phyloP scores from a whole-genome alignment of 2,329 filamentous ascomycete genomes.

The Ophiostoma angusticollis region DNA sequence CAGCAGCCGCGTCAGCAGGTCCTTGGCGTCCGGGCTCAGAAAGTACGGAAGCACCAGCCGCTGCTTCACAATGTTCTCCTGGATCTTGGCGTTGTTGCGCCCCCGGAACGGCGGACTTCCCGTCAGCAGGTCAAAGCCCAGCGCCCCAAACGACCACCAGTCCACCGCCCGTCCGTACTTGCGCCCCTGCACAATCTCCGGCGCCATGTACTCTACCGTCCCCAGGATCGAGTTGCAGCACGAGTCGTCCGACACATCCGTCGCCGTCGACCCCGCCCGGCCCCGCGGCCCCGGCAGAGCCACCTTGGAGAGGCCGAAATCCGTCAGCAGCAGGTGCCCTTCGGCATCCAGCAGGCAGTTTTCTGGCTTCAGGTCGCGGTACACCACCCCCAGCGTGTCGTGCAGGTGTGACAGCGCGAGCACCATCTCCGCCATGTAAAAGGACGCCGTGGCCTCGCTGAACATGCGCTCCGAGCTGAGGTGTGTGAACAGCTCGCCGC shows the following conservation, averaged over 20 bases:
- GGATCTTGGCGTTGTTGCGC: conserved; percentile 85
- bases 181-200: conserved; percentile 78
- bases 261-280: conserved; percentile 29
- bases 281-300: conserved; percentile 35
- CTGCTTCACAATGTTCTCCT: conserved; percentile 89
- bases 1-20: conserved; percentile 76
- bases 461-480: conserved; percentile 93
- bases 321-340: conserved; percentile 85
- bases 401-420: conserved; percentile 89
- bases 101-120: conserved; percentile 84
- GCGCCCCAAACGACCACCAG: conserved; percentile 95
- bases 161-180: conserved; percentile 91
- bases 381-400: conserved; percentile 82
- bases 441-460: conserved; percentile 72
- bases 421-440: conserved; percentile 98
- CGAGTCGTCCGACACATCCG: conserved; percentile 21
- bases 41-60: conserved; percentile 85
- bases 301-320: conserved; percentile 95
- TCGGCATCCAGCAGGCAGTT: conserved; percentile 89
- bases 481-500: conserved; percentile 94
- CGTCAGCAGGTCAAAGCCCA: conserved; percentile 86
- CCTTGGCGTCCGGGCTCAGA: conserved; percentile 81
- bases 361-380: conserved; percentile 93
- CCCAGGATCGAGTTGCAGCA: conserved; percentile 92
- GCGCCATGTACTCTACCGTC: conserved; percentile 98